These are phyloP conservation scores for Ceratocystis destructans DNA, from an alignment of 2,329 filamentous ascomycete genomes.

Conservation along the genomic window DNA sequence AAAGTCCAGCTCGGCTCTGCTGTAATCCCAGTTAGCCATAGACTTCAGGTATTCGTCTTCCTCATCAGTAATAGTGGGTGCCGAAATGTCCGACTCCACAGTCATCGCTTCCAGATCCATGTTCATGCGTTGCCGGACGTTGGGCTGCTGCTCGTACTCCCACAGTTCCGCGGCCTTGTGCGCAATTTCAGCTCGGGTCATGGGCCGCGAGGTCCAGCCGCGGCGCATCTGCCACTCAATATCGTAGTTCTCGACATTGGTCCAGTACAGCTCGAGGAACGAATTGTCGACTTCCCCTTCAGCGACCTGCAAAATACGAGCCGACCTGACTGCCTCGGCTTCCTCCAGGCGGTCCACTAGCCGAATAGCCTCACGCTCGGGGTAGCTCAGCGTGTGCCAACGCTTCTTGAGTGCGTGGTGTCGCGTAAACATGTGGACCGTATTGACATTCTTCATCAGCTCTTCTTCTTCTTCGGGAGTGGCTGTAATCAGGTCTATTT, in stretches of 20 bases:
- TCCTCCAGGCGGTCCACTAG: slow-evolving; percentile 22
- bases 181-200: slow-evolving; percentile 11
- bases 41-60: slow-evolving; percentile 24
- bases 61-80: slow-evolving; percentile 15
- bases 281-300: background rate
- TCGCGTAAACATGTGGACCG: slow-evolving; percentile 30
- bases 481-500: slow-evolving; percentile 34
- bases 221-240: slow-evolving; percentile 18
- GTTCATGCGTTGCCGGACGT: background rate
- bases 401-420: slow-evolving; percentile 34
- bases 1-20: slow-evolving; percentile 8
- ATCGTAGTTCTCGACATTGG: slow-evolving; percentile 17
- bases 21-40: slow-evolving; percentile 22
- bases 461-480: slow-evolving; percentile 30
- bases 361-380: slow-evolving; percentile 29
- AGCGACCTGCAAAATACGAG: slow-evolving; percentile 4
- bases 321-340: slow-evolving; percentile 23
- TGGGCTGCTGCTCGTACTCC: slow-evolving; percentile 16
- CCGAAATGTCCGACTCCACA: slow-evolving; percentile 5
- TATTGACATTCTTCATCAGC: slow-evolving; percentile 25
- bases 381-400: slow-evolving; percentile 29
- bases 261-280: slow-evolving; percentile 11
- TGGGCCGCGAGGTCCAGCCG: slow-evolving; percentile 12
- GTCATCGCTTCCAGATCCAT: background rate
- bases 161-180: slow-evolving; percentile 11